phyloP scores from a whole-genome alignment of 2,329 filamentous ascomycete genomes.

The Aspergillus sp. region DNA sequence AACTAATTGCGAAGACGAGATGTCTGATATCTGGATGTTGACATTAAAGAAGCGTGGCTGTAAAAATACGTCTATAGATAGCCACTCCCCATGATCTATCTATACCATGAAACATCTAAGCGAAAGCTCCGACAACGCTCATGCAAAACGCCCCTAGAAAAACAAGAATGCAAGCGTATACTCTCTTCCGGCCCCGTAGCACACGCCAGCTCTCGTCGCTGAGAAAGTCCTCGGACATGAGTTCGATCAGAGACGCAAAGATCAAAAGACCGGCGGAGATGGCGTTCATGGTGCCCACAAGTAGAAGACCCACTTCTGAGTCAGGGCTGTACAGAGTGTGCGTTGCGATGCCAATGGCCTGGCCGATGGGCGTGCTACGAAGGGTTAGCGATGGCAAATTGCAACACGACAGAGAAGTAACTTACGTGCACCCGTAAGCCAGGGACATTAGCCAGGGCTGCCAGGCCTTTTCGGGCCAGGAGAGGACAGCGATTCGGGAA shows the following conservation, averaged over 20 bases:
- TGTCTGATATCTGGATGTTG: too few relatives aligned
- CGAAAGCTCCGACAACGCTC: constrained; percentile 72
- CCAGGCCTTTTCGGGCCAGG: constrained; percentile 26
- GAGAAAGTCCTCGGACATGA: constrained; percentile 76
- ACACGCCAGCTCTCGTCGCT: constrained; percentile 71
- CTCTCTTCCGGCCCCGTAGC: constrained; percentile 60
- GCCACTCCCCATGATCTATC: neutral
- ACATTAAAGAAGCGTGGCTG: too few relatives aligned
- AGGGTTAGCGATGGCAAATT: constrained; percentile 2
- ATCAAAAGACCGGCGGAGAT: constrained; percentile 74
- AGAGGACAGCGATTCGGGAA: constrained; percentile 31
- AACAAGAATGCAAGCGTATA: constrained; percentile 64
- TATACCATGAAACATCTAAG: constrained; percentile 39
- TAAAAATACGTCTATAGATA: too few relatives aligned
- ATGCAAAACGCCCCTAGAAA: constrained; percentile 65
- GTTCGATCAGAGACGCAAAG: constrained; percentile 74
- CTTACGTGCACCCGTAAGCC: constrained; percentile 62
- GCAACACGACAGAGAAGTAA: neutral
- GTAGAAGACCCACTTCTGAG: constrained; percentile 68
- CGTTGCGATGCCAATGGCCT: constrained; percentile 74
- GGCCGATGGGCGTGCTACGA: constrained; percentile 68
- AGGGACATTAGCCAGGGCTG: constrained; percentile 71
- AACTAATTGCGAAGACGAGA: neutral
- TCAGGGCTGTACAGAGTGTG: constrained; percentile 73
- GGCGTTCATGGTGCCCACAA: constrained; percentile 81